Evolutionary conservation across 345 rosid genomes (phyloP).

Genomic region (Citrus trifoliata): DNA sequence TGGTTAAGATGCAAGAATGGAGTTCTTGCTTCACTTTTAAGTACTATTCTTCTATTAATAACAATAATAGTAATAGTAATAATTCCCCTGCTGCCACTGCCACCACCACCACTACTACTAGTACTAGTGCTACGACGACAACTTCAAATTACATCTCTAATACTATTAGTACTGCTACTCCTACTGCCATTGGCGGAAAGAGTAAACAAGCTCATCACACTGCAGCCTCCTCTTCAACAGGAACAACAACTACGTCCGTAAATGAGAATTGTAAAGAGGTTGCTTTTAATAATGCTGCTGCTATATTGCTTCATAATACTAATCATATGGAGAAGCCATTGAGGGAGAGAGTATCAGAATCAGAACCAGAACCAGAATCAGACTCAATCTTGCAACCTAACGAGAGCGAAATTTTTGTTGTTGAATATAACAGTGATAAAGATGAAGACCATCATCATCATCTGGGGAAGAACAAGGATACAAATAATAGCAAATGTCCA

Average conservation of each 20-base stretch:
- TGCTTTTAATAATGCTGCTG: background rate
- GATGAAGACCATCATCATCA: no score
- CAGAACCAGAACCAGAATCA: slow-evolving; percentile 6
- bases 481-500: background rate
- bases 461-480: background rate
- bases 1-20: slow-evolving; percentile 36
- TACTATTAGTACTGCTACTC: background rate
- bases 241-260: background rate
- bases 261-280: background rate
- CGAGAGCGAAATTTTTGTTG: background rate
- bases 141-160: background rate
- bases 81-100: background rate
- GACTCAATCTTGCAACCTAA: background rate
- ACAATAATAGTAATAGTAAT: no score
- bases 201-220: background rate
- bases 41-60: background rate
- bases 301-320: background rate
- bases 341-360: slow-evolving; percentile 54
- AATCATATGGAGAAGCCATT: slow-evolving; percentile 47
- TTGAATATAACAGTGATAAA: background rate
- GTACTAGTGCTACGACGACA: background rate
- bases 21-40: slow-evolving; percentile 28
- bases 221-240: background rate
- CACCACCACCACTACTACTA: background rate
- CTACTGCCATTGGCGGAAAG: background rate